These are phyloP conservation scores for Chlamydomonas eustigma DNA, from an alignment of 139 green algal species.

Conservation along the genomic window DNA sequence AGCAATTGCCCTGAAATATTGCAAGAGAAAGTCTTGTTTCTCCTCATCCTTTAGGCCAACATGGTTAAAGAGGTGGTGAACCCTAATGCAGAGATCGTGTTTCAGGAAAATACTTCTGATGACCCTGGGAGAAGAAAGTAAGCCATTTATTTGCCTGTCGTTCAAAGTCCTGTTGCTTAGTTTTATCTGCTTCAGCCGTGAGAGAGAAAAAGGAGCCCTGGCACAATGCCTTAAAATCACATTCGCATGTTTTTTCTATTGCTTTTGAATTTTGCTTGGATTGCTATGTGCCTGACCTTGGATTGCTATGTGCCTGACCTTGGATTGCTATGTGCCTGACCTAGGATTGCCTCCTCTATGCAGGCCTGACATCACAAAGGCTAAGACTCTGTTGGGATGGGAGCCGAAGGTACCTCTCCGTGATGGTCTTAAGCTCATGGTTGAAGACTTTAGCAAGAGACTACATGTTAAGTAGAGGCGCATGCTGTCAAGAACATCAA, in stretches of 20 bases:
- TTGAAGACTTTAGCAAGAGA: conserved; percentile 90
- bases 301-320: no score
- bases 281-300: no score
- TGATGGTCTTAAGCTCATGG: conserved; percentile 86
- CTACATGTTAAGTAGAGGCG: no score
- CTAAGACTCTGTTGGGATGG: conserved; percentile 83
- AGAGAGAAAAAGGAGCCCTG: no score
- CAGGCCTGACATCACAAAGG: conserved; percentile 84
- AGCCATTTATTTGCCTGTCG: not conserved
- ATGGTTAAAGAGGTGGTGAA: conserved; percentile 33
- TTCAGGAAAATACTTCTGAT: conserved; percentile 92
- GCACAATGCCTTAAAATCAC: no score
- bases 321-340: no score
- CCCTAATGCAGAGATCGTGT: conserved; percentile 57
- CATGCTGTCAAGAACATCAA: no score
- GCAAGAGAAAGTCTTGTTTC: not conserved
- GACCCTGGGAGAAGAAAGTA: conserved; percentile 74
- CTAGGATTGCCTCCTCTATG: conserved; percentile 5
- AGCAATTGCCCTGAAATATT: not conserved
- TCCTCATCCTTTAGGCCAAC: conserved; percentile 36
- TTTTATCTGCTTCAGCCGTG: no score
- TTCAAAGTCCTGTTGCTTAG: not conserved
- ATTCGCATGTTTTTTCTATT: no score
- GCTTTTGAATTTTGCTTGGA: no score
- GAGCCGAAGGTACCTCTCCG: conserved; percentile 85